Base-by-base conservation (phyloP, 108 stramenopile genomes). In the Cyclostephanos invisitatus region DNA sequence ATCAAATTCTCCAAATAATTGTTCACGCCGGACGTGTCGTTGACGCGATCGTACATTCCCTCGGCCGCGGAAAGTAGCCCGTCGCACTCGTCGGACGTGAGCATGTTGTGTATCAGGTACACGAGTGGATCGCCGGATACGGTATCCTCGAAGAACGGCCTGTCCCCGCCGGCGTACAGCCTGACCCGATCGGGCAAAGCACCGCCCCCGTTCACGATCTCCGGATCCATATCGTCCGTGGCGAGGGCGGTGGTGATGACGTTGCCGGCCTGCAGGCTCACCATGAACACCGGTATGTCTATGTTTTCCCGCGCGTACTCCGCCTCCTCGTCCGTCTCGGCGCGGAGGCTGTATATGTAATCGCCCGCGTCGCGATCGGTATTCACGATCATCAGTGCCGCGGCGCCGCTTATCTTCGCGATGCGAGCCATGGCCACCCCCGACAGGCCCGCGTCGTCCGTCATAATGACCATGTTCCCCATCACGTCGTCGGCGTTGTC, bases 131-230 rank as follows among this genome's bases (percentile, higher is more conserved):
- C 51, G 2, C 55, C 44, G 2, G 87, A 72, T 14, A 84, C 77
- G 11, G 89, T 90, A 75, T 96, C 95, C 73, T 96, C 95, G 70
- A 93, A 96, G 70, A 93, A 96, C n/a, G 95, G 95, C 28, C 95
- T 74, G 53, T 96, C 95, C 5, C 91, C 95, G 32, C 91, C 95
- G 9, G 91, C 90, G 73, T 96, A 96, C 22, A 96, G 68, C 29
- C 95, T 70, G 15, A 96, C 85, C 40, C 84, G 72, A 42, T 83
- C 84, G 8, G 84, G 84, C 70, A 85, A 55, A 9, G 68, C 69
- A 5, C 29, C 81, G 48, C 66, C 86, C 75, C 28, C 82, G 29
- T 83, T 84, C 61, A 89, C 80, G 38, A 85, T 85, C 9, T 73
- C 68, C 40, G 71, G 56, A 12, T 70, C 64, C 75, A 82, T 89